Evolutionary conservation across 805 yeast genomes (phyloP), one percentile per base, ranked within the genome.

Genomic region (Danielozyma ontarioensis): DNA sequence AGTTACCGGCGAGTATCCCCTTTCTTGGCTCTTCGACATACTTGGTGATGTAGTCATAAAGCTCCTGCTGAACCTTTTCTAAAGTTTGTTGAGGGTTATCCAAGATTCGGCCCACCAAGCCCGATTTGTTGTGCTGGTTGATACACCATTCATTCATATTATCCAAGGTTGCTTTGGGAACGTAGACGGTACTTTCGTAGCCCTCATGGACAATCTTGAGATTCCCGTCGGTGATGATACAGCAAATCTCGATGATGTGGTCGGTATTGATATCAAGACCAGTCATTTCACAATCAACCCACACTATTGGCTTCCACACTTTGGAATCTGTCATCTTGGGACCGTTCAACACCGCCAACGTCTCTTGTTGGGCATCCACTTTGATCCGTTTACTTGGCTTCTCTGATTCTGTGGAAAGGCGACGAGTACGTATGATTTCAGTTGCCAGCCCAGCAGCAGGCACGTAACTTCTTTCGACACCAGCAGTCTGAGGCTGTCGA

Each of bases 221-320:
- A 38, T 86, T 63, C 7, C 84, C 87, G 50, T 90, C 95, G 2
- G 99, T 93, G 29, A 93, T 68, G 25, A 90, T 64, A 54, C 96
- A 88, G 54, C 96, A 86, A 17, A 93, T 80, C 58, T 93, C 98
- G 39, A 93, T 84, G 46, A 93, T 89, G 37, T 74, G 77, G 54
- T 93, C 97, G 24, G 50, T 45, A n/a, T 70, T 68, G n/a, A 80
- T 78, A 46, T 90, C 83, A 25, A 93, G 63, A 0, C 99, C 99
- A 0, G 99, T 93, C 98, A 93, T 93, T 56, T 93, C 98, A 59
- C 97, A 93, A 61, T 93, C 98, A 13, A 93, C 72, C 98, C 98
- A 93, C 3, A 93, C 94, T 13, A 90, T 67, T 2, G 70, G 70
- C 34, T 56, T 53, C 38, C 27, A 35, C 18, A 41, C 3, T 16